A percentile compares a stretch with the other conserved stretches of the same genome.
Evolutionary conservation across 768 basidiomycete genomes (phyloP).

Genomic region (Hericium alpestre): DNA sequence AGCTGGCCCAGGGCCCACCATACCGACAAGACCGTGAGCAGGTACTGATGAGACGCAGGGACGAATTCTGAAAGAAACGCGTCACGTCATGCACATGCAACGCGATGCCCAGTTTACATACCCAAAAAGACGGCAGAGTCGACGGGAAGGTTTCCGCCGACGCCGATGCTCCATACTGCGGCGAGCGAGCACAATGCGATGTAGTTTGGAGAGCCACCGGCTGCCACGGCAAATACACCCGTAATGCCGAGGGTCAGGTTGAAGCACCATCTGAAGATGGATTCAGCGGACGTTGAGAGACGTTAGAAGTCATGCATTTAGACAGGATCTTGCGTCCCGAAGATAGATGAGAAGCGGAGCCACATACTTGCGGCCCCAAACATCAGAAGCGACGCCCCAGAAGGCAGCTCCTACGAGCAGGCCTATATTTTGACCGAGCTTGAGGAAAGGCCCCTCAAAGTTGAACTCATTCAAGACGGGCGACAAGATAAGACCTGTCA

Average conservation of each 20-base stretch:
- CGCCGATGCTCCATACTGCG: conserved; percentile 54
- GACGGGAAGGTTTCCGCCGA: conserved; percentile 66
- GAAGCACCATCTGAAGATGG: conserved; percentile 42
- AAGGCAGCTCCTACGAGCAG: conserved; percentile 58
- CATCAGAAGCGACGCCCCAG: conserved; percentile 58
- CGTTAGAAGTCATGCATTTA: neutral
- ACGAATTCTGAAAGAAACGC: conserved; percentile 42
- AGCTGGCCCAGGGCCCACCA: conserved; percentile 79
- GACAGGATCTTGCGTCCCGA: neutral
- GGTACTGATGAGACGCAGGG: conserved; percentile 63
- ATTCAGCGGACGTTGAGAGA: neutral
- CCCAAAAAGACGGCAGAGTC: conserved; percentile 71
- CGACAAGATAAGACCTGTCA: conserved; percentile 53
- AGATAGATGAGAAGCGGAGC: neutral
- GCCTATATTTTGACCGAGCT: conserved; percentile 63
- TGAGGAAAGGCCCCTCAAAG: conserved; percentile 50
- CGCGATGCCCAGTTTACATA: conserved; percentile 17
- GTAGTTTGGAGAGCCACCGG: conserved; percentile 48
- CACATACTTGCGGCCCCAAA: conserved; percentile 57
- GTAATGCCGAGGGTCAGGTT: conserved; percentile 63
- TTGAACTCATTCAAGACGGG: conserved; percentile 58
- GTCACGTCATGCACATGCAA: neutral
- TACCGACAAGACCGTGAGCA: conserved; percentile 63
- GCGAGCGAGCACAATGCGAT: conserved; percentile 40
- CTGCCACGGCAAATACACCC: conserved; percentile 53